These are phyloP conservation scores for Metschnikowia cubensis DNA, from an alignment of 805 yeast genomes.

Conservation along the genomic window DNA sequence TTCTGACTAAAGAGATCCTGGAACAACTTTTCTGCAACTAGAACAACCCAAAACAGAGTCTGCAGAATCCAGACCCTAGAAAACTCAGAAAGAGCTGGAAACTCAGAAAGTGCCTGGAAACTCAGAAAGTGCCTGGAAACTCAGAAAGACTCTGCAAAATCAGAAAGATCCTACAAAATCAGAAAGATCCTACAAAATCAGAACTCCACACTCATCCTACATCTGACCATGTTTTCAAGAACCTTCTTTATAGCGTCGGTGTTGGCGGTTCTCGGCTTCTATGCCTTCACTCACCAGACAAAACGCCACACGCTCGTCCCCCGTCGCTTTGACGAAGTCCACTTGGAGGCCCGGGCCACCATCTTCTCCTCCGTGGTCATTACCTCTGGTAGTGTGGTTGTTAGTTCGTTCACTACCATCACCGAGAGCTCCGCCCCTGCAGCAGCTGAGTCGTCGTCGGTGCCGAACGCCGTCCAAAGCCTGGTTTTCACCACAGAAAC, in stretches of 20 bases:
- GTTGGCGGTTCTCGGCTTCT: not conserved
- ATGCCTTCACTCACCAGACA: not conserved
- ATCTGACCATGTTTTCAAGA: not conserved
- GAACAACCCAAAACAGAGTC: no score
- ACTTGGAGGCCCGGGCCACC: slow-evolving; percentile 1
- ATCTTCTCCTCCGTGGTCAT: not conserved
- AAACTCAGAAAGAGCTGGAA: no score
- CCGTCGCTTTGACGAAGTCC: not conserved
- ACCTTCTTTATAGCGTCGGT: not conserved
- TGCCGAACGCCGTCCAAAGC: not conserved
- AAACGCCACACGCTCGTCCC: not conserved
- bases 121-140: no score
- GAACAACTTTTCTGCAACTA: no score
- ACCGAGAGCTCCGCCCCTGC: not conserved
- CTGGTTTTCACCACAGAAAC: not conserved
- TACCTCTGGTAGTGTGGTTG: not conserved
- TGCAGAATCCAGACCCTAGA: no score
- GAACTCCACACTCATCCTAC: no score
- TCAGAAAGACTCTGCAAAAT: no score
- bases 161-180: no score
- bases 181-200: no score
- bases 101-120: no score
- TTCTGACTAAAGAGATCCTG: no score
- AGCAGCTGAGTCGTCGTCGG: not conserved
- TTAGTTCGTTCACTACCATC: not conserved